Evolutionary conservation across 106 monocot genomes (phyloP).

Genomic region (Dendrobium officinale): DNA sequence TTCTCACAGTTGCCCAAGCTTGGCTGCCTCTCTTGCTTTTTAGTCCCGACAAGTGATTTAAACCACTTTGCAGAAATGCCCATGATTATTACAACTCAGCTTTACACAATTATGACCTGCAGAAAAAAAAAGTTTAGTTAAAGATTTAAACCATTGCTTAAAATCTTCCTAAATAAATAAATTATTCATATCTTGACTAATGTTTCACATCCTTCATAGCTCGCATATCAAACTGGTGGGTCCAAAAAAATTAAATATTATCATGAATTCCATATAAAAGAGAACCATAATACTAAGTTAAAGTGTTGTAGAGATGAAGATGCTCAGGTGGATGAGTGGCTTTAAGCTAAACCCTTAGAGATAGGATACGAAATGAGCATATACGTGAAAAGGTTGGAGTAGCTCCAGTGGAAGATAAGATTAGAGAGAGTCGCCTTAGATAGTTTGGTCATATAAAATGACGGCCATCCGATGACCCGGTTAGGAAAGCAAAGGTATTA

Average conservation of each 20-base stretch:
- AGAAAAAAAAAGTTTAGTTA: background rate
- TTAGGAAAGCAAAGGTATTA: too few species aligned
- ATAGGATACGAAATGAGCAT: too few species aligned
- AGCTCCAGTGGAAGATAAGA: too few species aligned
- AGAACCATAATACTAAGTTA: too few species aligned
- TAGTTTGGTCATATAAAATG: too few species aligned
- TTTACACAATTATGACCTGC: constrained; percentile 13
- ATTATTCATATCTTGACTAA: background rate
- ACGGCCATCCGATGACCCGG: too few species aligned
- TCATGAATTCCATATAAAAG: background rate
- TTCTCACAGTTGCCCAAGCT: constrained; percentile 31
- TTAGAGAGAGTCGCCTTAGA: too few species aligned
- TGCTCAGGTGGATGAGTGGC: too few species aligned
- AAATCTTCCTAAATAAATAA: background rate
- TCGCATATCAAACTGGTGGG: background rate
- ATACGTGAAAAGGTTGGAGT: too few species aligned
- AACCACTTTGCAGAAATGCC: constrained; percentile 83
- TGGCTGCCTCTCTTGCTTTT: constrained; percentile 43
- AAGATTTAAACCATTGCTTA: background rate
- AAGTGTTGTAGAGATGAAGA: too few species aligned
- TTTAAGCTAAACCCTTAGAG: too few species aligned
- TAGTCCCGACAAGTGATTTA: constrained; percentile 58
- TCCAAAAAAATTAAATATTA: too few species aligned
- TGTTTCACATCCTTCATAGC: background rate
- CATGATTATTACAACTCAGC: constrained; percentile 28